Evolutionary conservation across 768 basidiomycete species (phyloP).

Genomic region (Cystofilobasidium capitatum): DNA sequence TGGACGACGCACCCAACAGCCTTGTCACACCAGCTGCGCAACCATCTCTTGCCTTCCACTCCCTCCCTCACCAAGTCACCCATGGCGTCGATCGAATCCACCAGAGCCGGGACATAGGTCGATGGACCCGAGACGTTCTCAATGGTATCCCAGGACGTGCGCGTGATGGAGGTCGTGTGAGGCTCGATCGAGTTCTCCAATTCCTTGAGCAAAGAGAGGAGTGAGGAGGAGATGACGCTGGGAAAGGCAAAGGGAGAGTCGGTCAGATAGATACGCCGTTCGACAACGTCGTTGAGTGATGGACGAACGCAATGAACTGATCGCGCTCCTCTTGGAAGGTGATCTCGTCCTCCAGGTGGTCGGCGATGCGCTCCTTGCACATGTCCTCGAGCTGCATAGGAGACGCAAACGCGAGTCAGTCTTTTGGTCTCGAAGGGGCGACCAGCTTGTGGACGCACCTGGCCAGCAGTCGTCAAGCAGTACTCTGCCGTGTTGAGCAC

Average conservation of each 20-base stretch:
- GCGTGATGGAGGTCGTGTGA: constrained; percentile 63
- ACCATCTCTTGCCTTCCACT: constrained; percentile 89
- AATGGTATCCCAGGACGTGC: constrained; percentile 60
- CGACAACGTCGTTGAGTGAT: too few relatives aligned
- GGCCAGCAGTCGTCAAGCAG: constrained; percentile 79
- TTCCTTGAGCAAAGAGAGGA: constrained; percentile 68
- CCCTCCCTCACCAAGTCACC: constrained; percentile 65
- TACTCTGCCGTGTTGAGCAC: constrained; percentile 96
- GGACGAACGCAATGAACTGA: constrained; percentile 70
- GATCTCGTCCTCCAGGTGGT: constrained; percentile 66
- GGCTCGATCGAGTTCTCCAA: constrained; percentile 76
- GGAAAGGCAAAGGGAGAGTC: not conserved
- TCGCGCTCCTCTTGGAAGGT: constrained; percentile 78
- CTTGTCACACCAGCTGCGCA: constrained; percentile 87
- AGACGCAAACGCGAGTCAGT: not conserved
- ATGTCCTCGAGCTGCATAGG: constrained; percentile 75
- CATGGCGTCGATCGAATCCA: constrained; percentile 63
- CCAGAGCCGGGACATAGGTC: constrained; percentile 65
- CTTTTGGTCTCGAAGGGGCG: not conserved
- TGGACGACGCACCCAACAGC: constrained; percentile 58
- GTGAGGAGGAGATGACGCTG: constrained; percentile 76
- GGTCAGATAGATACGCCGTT: too few relatives aligned
- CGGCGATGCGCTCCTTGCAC: constrained; percentile 68
- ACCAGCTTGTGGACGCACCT: constrained; percentile 47
- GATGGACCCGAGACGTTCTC: constrained; percentile 83